A percentile compares a stretch with the other conserved stretches of the same genome.
phyloP scores from a whole-genome alignment of 2,329 filamentous ascomycete genomes.

The Colletotrichum sp. region DNA sequence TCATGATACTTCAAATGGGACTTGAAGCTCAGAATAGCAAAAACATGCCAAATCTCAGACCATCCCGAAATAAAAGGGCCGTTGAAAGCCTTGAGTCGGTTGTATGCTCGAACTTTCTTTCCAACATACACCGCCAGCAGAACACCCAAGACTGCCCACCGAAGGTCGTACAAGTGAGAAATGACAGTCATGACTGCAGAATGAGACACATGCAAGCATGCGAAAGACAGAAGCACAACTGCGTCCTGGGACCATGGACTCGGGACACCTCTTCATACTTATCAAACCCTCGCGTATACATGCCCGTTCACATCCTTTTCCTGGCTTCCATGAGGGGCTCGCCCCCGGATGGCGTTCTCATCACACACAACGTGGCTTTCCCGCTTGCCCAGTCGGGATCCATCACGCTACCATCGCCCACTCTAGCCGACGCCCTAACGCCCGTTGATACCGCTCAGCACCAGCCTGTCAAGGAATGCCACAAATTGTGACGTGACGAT shows the following conservation, averaged over 20 bases:
- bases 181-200: neutral
- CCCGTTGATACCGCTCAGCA: neutral
- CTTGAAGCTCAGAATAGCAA: slow-evolving; percentile 10
- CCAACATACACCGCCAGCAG: neutral
- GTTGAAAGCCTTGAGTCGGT: slow-evolving; percentile 7
- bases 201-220: neutral
- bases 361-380: neutral
- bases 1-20: slow-evolving; percentile 15
- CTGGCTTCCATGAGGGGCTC: neutral
- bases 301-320: neutral
- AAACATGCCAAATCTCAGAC: slow-evolving; percentile 3
- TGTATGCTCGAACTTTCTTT: slow-evolving; percentile 2
- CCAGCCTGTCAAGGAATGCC: neutral
- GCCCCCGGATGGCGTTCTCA: neutral
- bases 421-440: neutral
- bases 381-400: neutral
- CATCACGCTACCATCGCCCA: neutral
- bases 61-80: neutral
- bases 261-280: neutral
- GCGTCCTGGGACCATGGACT: neutral
- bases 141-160: neutral
- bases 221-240: neutral
- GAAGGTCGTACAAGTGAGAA: neutral
- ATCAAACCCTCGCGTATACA: neutral
- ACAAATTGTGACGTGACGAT: neutral